These are phyloP conservation scores for Thecaphora frezii DNA, from an alignment of 1,284 basidiomycete species.

Conservation along the genomic window DNA sequence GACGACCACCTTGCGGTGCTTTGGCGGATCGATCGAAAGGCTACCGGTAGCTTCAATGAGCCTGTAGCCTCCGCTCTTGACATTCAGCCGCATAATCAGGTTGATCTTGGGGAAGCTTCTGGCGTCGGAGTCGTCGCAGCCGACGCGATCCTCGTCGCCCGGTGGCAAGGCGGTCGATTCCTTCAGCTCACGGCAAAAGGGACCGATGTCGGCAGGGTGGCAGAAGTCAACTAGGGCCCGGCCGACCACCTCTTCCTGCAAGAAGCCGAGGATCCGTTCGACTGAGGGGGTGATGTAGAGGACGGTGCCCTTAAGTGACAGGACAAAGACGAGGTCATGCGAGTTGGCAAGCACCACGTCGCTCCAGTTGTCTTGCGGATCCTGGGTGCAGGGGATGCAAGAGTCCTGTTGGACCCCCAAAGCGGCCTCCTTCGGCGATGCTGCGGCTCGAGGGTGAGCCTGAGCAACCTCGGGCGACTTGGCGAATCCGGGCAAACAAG, in stretches of 20 bases:
- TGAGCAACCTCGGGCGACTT: slow-evolving; percentile 18
- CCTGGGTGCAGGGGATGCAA: slow-evolving; percentile 1
- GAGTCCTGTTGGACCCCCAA: background rate
- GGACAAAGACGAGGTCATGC: slow-evolving; percentile 66
- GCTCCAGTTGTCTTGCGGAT: slow-evolving; percentile 14
- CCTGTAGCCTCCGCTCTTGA: slow-evolving; percentile 25
- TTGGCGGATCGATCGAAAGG: slow-evolving; percentile 33
- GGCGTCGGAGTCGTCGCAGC: slow-evolving; percentile 16
- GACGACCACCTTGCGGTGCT: slow-evolving; percentile 39
- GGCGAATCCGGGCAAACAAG: slow-evolving; percentile 6
- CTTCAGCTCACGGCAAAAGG: slow-evolving; percentile 88
- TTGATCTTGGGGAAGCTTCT: slow-evolving; percentile 25
- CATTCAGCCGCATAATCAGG: slow-evolving; percentile 34
- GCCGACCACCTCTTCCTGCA: slow-evolving; percentile 76
- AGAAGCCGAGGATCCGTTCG: slow-evolving; percentile 46
- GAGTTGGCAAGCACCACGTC: slow-evolving; percentile 28
- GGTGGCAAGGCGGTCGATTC: slow-evolving; percentile 62
- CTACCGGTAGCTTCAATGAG: slow-evolving; percentile 36
- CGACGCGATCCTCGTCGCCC: slow-evolving; percentile 12
- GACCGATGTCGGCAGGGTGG: slow-evolving; percentile 84
- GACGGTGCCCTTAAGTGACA: slow-evolving; percentile 80
- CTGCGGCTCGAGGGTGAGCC: slow-evolving; percentile 10
- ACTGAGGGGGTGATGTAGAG: slow-evolving; percentile 75
- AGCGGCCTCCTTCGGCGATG: slow-evolving; percentile 5
- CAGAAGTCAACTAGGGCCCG: slow-evolving; percentile 74